Base-by-base conservation (phyloP, 495 filamentous ascomycete genomes). In the Filosporella fistucella region DNA sequence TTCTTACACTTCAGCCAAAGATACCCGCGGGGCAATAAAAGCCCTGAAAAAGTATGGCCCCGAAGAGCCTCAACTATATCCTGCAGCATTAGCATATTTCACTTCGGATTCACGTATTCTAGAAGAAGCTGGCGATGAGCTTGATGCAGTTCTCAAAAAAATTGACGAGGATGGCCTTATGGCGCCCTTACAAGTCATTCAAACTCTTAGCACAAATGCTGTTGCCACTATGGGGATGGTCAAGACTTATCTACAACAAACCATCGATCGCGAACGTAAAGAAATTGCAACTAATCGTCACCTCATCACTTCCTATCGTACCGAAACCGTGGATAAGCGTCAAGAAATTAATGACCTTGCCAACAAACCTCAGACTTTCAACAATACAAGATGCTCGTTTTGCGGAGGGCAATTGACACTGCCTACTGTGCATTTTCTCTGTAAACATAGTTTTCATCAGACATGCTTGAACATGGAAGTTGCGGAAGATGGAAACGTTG, bases 171-270 rank as follows among this genome's bases (percentile, higher is more conserved):
- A 93, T 51, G 86, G 88, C 12, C 76, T 98, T 11, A 94, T 98
- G 86, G 91, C 94, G 12, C 93, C 93, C 1, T 72, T 98, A 20
- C 91, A 98, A 63, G 93, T 98, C 12, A 93, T 98, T 13, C 93
- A 98, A 63, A 89, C 94, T 2, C 70, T 98, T 10, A 86, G 83
- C 49, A 81, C 77, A 21, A 90, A 89, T 58, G 82, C 77, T 21
- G 90, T 96, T 7, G 91, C 93, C 1, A 96, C 89, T 1, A 96
- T 97, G 86, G 93, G 94, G 25, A 86, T 96, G 71, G 83, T 98
- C 35, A 97, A 96, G 70, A 82, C 82, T 22, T 98, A 98, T 60
- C 81, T 98, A 4, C 79, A 83, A 46, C 76, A 85, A 39, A 93
- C 90, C 14, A 94, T 98, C 61, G 85, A 91, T 50, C 77, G 85